phyloP scores from a whole-genome alignment of 371 early-diverging fungal species.

The Capillidium heterosporum region DNA sequence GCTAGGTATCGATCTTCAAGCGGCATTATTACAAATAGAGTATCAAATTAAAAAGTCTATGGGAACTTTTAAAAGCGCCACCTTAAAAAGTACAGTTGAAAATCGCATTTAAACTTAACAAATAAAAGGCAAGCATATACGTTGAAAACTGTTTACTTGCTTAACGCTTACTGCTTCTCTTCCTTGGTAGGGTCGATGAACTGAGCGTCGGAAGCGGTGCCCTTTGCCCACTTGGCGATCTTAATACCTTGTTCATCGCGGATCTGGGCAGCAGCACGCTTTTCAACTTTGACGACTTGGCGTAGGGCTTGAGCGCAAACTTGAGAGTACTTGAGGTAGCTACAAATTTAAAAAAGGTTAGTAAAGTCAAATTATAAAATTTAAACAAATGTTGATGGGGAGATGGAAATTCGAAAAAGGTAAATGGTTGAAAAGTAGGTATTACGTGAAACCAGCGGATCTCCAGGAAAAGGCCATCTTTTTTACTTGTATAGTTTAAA shows the following conservation, averaged over 20 bases:
- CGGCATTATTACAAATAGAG: too few relatives aligned
- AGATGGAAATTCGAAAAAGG: too few relatives aligned
- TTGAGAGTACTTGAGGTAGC: conserved; percentile 78
- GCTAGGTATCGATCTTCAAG: too few relatives aligned
- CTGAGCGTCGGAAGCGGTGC: conserved; percentile 36
- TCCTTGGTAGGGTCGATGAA: not conserved
- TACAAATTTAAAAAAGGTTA: conserved; percentile 12
- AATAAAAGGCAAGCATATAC: too few relatives aligned
- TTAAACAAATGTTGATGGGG: conserved; percentile 6
- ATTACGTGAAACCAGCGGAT: conserved; percentile 37
- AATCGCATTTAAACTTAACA: too few relatives aligned
- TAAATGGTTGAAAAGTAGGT: too few relatives aligned
- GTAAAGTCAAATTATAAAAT: not conserved
- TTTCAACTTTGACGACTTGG: conserved; percentile 62
- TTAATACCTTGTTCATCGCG: conserved; percentile 61
- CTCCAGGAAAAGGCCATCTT: conserved; percentile 38
- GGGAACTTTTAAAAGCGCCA: too few relatives aligned
- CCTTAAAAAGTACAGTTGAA: too few relatives aligned
- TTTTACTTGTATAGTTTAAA: too few relatives aligned
- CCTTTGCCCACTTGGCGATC: conserved; percentile 63
- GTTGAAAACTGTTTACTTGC: too few relatives aligned
- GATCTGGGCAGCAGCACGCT: conserved; percentile 39
- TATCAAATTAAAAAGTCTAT: too few relatives aligned
- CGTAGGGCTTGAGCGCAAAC: conserved; percentile 71
- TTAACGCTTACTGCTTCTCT: too few relatives aligned